These are phyloP conservation scores for Bruguiera parviflora DNA, from an alignment of 345 rosid genomes.

Conservation along the genomic window DNA sequence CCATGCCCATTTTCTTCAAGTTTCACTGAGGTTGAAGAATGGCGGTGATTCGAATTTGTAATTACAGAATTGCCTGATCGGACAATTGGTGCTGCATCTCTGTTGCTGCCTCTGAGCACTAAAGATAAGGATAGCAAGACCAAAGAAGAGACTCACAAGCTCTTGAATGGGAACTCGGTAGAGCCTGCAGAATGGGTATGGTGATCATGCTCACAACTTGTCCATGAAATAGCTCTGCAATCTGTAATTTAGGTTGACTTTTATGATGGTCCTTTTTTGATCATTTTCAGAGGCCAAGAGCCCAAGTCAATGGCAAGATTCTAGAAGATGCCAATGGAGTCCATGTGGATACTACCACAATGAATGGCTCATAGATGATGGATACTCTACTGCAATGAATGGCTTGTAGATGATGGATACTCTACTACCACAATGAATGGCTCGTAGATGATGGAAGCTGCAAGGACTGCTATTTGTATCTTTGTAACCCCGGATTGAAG, in stretches of 20 bases:
- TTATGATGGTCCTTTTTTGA: not conserved
- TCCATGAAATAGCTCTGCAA: not conserved
- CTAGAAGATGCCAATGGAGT: constrained; percentile 59
- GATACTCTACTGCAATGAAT: constrained; percentile 39
- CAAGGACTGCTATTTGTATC: constrained; percentile 18
- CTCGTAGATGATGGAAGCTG: constrained; percentile 43
- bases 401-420: constrained; percentile 63
- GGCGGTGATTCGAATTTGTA: constrained; percentile 20
- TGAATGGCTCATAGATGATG: constrained; percentile 64
- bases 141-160: constrained; percentile 95
- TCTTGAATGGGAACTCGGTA: constrained; percentile 73
- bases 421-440: constrained; percentile 57
- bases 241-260: not conserved
- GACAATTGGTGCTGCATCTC: constrained; percentile 39
- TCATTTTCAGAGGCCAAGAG: constrained; percentile 62
- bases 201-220: not conserved
- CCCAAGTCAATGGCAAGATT: constrained; percentile 78
- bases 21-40: not conserved
- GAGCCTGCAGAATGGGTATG: constrained; percentile 93
- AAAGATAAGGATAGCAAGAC: constrained; percentile 60
- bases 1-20: not conserved
- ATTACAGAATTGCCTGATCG: constrained; percentile 85
- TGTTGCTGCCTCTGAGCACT: constrained; percentile 61
- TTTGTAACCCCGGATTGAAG: not conserved
- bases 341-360: constrained; percentile 50